phyloP scores from a whole-genome alignment of 2,329 filamentous ascomycete genomes.

The Diaporthe sp. region DNA sequence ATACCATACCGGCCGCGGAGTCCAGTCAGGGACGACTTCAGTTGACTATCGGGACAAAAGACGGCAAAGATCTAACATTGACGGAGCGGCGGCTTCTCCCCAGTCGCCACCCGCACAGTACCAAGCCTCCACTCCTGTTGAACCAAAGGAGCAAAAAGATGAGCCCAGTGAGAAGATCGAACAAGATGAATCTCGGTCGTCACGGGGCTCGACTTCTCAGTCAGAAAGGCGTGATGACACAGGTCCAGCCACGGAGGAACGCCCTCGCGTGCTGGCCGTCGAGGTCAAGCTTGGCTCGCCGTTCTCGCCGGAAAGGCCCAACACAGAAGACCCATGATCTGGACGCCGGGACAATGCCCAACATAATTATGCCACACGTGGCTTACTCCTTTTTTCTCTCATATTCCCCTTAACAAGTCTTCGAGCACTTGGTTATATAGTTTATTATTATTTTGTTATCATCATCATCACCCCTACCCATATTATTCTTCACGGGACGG shows the following conservation, averaged over 20 bases:
- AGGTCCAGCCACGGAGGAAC: neutral
- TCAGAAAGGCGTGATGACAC: constrained; percentile 1
- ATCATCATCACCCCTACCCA: neutral
- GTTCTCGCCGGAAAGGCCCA: constrained; percentile 23
- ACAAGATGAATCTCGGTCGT: neutral
- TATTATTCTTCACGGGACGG: neutral
- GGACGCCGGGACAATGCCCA: neutral
- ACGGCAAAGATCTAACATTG: neutral
- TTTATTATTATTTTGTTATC: neutral
- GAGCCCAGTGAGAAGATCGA: neutral
- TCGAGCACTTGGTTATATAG: neutral
- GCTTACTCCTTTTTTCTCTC: neutral
- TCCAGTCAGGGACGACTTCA: neutral
- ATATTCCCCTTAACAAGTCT: neutral
- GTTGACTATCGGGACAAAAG: neutral
- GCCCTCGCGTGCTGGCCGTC: constrained; percentile 2
- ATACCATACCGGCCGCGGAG: neutral
- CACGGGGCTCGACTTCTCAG: neutral
- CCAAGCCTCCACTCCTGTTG: constrained; percentile 1
- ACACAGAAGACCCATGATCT: neutral
- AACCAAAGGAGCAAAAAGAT: neutral
- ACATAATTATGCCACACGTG: neutral
- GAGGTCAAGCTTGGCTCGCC: constrained; percentile 35
- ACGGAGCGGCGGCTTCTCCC: neutral
- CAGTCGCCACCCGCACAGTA: neutral